These are phyloP conservation scores for Suillus plorans DNA, from an alignment of 768 basidiomycete species.

Conservation along the genomic window DNA sequence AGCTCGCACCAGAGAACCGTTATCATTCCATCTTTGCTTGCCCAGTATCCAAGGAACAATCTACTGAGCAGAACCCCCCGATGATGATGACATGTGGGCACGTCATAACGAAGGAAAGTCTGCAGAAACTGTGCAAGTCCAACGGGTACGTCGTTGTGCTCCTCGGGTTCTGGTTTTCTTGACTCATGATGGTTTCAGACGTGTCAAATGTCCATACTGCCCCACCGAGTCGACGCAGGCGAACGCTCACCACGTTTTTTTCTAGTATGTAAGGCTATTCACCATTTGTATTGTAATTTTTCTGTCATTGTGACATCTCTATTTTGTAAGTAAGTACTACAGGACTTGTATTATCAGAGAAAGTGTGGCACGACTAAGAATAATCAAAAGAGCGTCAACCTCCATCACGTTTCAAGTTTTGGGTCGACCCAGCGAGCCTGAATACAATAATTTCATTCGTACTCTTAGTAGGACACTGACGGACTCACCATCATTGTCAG, in stretches of 20 bases:
- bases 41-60: conserved; percentile 96
- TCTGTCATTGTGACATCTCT: conserved; percentile 4
- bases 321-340: conserved; percentile 11
- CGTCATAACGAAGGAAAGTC: conserved; percentile 89
- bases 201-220: conserved; percentile 97
- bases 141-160: conserved; percentile 55
- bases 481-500: conserved; percentile 48
- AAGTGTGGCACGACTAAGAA: neutral
- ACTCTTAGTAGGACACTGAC: neutral
- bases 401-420: neutral
- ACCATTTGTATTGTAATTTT: conserved; percentile 9
- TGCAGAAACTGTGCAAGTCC: conserved; percentile 85
- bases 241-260: conserved; percentile 63
- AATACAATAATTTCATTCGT: neutral
- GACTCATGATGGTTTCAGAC: conserved; percentile 42
- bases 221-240: conserved; percentile 70
- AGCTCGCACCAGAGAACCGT: conserved; percentile 77
- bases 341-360: conserved; percentile 4
- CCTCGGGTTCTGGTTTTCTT: neutral
- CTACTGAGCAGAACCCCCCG: conserved; percentile 89
- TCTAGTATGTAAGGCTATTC: conserved; percentile 38
- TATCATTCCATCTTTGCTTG: conserved; percentile 98
- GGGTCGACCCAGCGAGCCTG: conserved; percentile 32
- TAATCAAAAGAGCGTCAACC: neutral
- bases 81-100: conserved; percentile 99